These are phyloP conservation scores for Scleroderma bovista DNA, from an alignment of 768 basidiomycete genomes.

Conservation along the genomic window DNA sequence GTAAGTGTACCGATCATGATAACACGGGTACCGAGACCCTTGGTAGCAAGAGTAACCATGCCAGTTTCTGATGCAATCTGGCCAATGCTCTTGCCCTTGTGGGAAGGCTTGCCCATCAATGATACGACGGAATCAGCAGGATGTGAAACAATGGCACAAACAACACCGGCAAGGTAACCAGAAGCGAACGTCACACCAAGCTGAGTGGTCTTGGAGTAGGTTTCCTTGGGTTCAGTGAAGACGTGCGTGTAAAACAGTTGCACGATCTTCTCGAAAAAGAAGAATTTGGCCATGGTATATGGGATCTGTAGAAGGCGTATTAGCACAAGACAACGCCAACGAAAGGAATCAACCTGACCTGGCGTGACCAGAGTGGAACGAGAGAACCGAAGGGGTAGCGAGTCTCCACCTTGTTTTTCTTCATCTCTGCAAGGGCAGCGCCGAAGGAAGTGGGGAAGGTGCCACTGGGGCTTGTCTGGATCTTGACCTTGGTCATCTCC, in stretches of 20 bases:
- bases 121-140: conserved; percentile 94
- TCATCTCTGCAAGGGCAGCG: conserved; percentile 69
- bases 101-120: conserved; percentile 83
- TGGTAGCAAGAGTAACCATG: conserved; percentile 58
- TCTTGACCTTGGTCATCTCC: conserved; percentile 92
- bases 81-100: conserved; percentile 77
- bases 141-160: conserved; percentile 94
- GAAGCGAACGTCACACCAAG: conserved; percentile 87
- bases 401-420: conserved; percentile 57
- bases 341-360: conserved; percentile 39
- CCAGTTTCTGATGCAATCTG: conserved; percentile 71
- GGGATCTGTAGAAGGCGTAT: conserved; percentile 56
- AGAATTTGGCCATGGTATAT: conserved; percentile 99
- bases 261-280: conserved; percentile 89
- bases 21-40: conserved; percentile 84
- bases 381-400: conserved; percentile 84
- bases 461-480: conserved; percentile 70
- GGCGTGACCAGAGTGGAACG: conserved; percentile 84
- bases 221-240: conserved; percentile 72
- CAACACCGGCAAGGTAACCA: conserved; percentile 92
- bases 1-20: conserved; percentile 71
- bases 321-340: neutral
- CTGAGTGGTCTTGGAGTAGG: conserved; percentile 76
- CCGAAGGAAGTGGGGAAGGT: conserved; percentile 76
- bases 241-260: conserved; percentile 84